phyloP scores from a whole-genome alignment of 306 rosid genomes.

The Trifolium subterraneum region DNA sequence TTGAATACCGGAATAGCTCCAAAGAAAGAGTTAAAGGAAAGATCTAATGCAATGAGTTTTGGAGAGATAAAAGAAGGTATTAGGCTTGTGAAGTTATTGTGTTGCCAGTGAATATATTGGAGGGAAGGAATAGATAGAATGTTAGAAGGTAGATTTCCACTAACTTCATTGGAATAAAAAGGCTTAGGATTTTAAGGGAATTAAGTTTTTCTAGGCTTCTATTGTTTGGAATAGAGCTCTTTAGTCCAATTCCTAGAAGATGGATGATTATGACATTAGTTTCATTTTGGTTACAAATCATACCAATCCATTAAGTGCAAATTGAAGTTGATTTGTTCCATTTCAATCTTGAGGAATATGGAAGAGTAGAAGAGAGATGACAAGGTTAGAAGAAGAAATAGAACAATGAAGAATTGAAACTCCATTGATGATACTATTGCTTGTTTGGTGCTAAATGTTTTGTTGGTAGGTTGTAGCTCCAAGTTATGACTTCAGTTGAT shows the following conservation, averaged over 20 bases:
- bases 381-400: conserved; percentile 44
- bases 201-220: conserved; percentile 60
- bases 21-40: conserved; percentile 68
- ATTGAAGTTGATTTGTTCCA: conserved; percentile 58
- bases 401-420: conserved; percentile 41
- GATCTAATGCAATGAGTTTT: conserved; percentile 56
- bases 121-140: conserved; percentile 67
- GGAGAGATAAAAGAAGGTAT: conserved; percentile 60
- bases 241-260: conserved; percentile 64
- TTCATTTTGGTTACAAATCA: conserved; percentile 51
- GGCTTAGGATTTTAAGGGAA: conserved; percentile 54
- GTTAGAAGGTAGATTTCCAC: conserved; percentile 73
- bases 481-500: not conserved
- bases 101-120: conserved; percentile 56
- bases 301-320: conserved; percentile 64
- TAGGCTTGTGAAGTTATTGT: conserved; percentile 65
- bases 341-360: conserved; percentile 58
- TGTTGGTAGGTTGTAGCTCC: not conserved
- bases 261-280: conserved; percentile 55
- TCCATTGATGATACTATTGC: conserved; percentile 44
- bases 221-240: conserved; percentile 60
- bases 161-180: too few relatives aligned
- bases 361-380: conserved; percentile 42
- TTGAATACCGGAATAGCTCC: conserved; percentile 64
- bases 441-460: conserved; percentile 33